Evolutionary conservation across 441 rosid species (phyloP), one percentile per base, ranked within the genome.

Genomic region (Aleurites moluccanus): DNA sequence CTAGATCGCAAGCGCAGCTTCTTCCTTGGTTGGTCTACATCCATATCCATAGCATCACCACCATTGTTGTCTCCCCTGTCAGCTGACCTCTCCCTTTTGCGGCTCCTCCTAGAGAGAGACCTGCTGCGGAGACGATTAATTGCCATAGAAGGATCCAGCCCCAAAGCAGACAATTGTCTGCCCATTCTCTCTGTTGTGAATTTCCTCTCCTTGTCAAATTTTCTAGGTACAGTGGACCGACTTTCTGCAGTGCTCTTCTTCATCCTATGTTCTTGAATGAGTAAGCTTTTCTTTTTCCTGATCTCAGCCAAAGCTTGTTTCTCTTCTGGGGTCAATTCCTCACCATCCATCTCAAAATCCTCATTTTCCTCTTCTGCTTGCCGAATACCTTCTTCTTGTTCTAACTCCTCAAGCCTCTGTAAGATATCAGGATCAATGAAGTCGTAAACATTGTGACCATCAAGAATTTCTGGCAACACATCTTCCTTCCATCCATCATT

Each of bases 401-500:
- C 96, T 79, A 94, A 79, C 85, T 94, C 98, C 81, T 90, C 96
- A 42, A 94, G 89, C 79, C 98, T 89, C 40, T 72, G 71, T 72
- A 91, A 59, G 68, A 94, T 88, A 78, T 92, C 98, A 61, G 97
- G 93, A 69, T 92, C 98, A 65, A 92, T 78, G 76, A 94, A 94
- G 84, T 94, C 98, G 61, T 88, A 89, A 45, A 92, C 96, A 70
- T 92, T 94, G 73, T 92, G 97, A 64, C 98, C 98, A 76, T 93
- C 97, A 64, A 91, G 93, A 82, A 93, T 90, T 85, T 93, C 98
- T 23, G 97, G 98, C 81, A 91, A 59, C 64, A 87, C 75, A 80
- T 94, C 98, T 28, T 92, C 93, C 75, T 94, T 94, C 96, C 98
- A 92, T 75, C 88, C 98, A 10, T 92, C 96, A 73, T 84, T 73